These are phyloP conservation scores for Phytopythium litorale DNA, from an alignment of 352 stramenopile species.

Conservation along the genomic window DNA sequence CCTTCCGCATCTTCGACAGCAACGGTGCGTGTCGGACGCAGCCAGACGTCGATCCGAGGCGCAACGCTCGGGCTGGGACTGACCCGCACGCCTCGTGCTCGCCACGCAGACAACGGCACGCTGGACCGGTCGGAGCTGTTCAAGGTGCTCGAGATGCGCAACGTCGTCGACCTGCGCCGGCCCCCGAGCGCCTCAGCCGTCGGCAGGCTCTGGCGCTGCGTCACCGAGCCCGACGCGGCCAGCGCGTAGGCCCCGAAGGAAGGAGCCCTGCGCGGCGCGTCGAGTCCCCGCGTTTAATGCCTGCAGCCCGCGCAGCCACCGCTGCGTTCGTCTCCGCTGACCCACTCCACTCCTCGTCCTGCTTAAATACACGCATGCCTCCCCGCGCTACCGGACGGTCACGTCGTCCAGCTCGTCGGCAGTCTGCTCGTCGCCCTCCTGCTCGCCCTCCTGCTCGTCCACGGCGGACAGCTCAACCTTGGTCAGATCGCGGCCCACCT, in stretches of 20 bases:
- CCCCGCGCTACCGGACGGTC: not conserved
- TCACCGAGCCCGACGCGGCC: conserved; percentile 10
- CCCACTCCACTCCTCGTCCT: not conserved
- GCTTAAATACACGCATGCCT: not conserved
- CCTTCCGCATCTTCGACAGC: conserved; percentile 71
- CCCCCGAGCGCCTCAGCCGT: conserved; percentile 4
- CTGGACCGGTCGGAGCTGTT: conserved; percentile 65
- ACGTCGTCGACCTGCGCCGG: conserved; percentile 34
- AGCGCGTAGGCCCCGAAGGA: not conserved
- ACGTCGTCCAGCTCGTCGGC: not conserved
- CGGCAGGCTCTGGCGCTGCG: conserved; percentile 25
- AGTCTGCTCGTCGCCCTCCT: not conserved
- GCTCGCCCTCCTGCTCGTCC: conserved; percentile 14
- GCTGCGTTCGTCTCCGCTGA: not conserved
- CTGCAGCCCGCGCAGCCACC: not conserved
- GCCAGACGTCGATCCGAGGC: not conserved
- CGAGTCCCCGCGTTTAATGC: not conserved
- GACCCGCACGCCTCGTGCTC: not conserved
- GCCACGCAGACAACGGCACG: conserved; percentile 47
- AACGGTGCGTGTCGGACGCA: conserved; percentile 30
- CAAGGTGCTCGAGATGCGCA: conserved; percentile 63
- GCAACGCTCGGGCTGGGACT: not conserved
- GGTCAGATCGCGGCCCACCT: conserved; percentile 33
- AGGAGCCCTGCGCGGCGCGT: not conserved
- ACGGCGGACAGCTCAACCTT: conserved; percentile 29